Evolutionary conservation across 208 protist species (phyloP).

Genomic region (Crithidia bombi): DNA sequence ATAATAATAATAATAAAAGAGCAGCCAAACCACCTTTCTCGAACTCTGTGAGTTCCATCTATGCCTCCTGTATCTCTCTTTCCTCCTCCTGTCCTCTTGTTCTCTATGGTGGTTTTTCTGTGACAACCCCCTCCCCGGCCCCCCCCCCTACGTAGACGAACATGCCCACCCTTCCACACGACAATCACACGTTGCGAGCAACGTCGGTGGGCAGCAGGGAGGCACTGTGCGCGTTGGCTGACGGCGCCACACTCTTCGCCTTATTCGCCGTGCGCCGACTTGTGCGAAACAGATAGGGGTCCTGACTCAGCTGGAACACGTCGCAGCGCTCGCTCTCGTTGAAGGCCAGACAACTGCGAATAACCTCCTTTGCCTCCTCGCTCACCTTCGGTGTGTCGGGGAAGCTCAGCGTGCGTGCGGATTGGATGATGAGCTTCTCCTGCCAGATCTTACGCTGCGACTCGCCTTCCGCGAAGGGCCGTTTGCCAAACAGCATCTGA

Average conservation of each 20-base stretch:
- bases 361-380: constrained; percentile 82
- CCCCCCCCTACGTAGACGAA: no score
- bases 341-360: constrained; percentile 72
- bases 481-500: constrained; percentile 94
- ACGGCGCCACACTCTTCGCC: constrained; percentile 22
- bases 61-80: background rate
- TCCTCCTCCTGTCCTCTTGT: no score
- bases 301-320: constrained; percentile 67
- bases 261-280: constrained; percentile 35
- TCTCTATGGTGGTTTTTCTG: no score
- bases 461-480: constrained; percentile 94
- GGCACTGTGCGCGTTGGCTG: background rate
- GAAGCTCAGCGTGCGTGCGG: constrained; percentile 63
- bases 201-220: background rate
- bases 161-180: no score
- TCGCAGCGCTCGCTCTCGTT: constrained; percentile 76
- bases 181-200: background rate
- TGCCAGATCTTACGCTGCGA: constrained; percentile 90
- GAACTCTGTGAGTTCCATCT: background rate
- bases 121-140: no score
- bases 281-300: constrained; percentile 70
- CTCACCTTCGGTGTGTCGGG: constrained; percentile 74
- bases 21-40: background rate
- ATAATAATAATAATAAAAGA: background rate
- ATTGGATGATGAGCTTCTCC: constrained; percentile 75